These are phyloP conservation scores for Sporisorium sorghi DNA, from an alignment of 1,284 basidiomycete genomes.

Conservation along the genomic window DNA sequence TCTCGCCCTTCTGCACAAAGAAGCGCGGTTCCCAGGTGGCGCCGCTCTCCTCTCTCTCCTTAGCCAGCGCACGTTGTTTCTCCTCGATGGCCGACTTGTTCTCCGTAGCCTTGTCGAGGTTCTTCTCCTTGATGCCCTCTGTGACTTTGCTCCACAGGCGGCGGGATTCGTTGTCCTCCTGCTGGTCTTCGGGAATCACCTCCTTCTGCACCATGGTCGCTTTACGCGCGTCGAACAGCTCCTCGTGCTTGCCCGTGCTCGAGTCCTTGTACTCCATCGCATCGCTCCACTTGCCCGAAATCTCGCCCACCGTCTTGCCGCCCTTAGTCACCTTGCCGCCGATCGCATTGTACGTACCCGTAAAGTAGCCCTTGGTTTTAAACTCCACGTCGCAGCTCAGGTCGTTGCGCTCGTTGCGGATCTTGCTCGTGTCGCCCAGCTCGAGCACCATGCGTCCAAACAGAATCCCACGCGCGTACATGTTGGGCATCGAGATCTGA, in stretches of 20 bases:
- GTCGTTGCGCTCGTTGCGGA: constrained; percentile 82
- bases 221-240: constrained; percentile 85
- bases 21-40: constrained; percentile 79
- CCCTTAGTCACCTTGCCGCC: constrained; percentile 81
- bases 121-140: constrained; percentile 83
- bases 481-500: constrained; percentile 68
- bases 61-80: constrained; percentile 85
- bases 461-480: constrained; percentile 91
- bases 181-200: constrained; percentile 84
- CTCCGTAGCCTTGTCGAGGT: constrained; percentile 93
- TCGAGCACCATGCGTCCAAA: constrained; percentile 99
- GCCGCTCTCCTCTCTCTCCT: constrained; percentile 80
- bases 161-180: constrained; percentile 88
- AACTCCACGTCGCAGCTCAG: constrained; percentile 89
- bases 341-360: constrained; percentile 93
- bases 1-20: constrained; percentile 77
- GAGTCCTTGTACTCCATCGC: constrained; percentile 84
- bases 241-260: constrained; percentile 75
- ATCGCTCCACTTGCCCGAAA: constrained; percentile 91
- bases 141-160: constrained; percentile 86
- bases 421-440: constrained; percentile 89
- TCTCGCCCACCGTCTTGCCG: constrained; percentile 82
- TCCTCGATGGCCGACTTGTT: constrained; percentile 93
- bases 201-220: constrained; percentile 82
- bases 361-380: constrained; percentile 98